Conservation (phyloP, 2,329 filamentous ascomycete genomes). For the Boeremia exigua region DNA sequence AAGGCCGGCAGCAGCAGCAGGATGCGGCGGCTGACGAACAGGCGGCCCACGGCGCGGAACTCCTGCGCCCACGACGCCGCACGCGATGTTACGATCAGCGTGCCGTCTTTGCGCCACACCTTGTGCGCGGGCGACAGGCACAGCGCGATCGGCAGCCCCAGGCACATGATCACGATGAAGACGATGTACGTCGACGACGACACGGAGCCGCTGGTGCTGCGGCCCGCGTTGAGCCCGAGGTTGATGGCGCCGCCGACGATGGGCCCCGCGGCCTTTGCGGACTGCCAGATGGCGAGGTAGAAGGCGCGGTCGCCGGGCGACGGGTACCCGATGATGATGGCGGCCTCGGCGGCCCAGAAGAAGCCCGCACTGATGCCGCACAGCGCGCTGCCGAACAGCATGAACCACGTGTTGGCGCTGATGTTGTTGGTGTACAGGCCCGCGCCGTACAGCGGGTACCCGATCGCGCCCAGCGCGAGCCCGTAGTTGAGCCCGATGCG, state of each 20-base stretch:
- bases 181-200: slow-evolving; percentile 52
- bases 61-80: slow-evolving; percentile 34
- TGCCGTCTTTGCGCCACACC: slow-evolving; percentile 53
- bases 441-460: slow-evolving; percentile 51
- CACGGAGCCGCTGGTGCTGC: slow-evolving; percentile 48
- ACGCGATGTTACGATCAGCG: slow-evolving; percentile 34
- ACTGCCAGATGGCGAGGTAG: slow-evolving; percentile 46
- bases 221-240: slow-evolving; percentile 54
- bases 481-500: slow-evolving; percentile 44
- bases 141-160: slow-evolving; percentile 52
- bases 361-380: slow-evolving; percentile 51
- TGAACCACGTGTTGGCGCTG: slow-evolving; percentile 49
- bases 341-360: slow-evolving; percentile 53
- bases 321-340: slow-evolving; percentile 52
- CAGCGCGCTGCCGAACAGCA: slow-evolving; percentile 47
- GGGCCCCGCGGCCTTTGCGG: slow-evolving; percentile 43
- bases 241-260: slow-evolving; percentile 60
- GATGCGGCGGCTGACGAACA: slow-evolving; percentile 40
- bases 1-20: slow-evolving; percentile 44
- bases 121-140: slow-evolving; percentile 55
- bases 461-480: slow-evolving; percentile 52
- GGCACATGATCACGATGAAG: slow-evolving; percentile 57
- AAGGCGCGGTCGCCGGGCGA: slow-evolving; percentile 45
- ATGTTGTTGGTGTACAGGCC: slow-evolving; percentile 51
- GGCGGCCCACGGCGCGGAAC: slow-evolving; percentile 40